Conservation (phyloP, 2,329 filamentous ascomycete genomes). For the Pseudogymnoascus sp. region DNA sequence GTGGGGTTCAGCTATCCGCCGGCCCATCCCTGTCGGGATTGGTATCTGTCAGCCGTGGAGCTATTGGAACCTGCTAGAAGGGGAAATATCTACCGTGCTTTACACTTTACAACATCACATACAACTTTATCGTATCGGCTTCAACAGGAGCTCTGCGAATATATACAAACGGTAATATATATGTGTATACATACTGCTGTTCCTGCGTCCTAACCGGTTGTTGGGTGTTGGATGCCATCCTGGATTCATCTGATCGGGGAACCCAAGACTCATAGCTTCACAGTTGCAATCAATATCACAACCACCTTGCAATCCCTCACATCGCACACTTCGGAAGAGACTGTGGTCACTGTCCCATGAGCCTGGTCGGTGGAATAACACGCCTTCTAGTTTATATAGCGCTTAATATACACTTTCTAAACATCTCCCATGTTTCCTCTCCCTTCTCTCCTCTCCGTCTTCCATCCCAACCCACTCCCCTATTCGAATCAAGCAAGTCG, state of each 20-base stretch:
- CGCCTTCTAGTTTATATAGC: slow-evolving; percentile 4
- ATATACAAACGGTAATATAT: background rate
- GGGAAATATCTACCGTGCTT: background rate
- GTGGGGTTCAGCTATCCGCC: background rate
- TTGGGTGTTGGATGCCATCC: background rate
- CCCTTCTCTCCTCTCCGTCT: background rate
- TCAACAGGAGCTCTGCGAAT: background rate
- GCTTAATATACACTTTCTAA: background rate
- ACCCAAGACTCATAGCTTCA: background rate
- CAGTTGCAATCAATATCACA: background rate
- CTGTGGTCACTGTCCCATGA: background rate
- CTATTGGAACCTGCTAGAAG: background rate
- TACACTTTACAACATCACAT: background rate
- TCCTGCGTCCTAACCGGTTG: background rate
- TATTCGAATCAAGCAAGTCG: background rate
- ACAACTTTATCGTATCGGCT: background rate
- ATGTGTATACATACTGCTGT: background rate
- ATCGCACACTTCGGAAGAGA: background rate
- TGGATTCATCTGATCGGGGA: background rate
- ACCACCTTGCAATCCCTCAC: background rate
- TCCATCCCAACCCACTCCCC: background rate
- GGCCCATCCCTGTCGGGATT: background rate
- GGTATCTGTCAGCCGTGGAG: background rate
- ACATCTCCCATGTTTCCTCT: background rate
- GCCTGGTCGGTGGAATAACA: background rate